Evolutionary conservation across 768 basidiomycete genomes (phyloP).

Genomic region (Trametes punicea): DNA sequence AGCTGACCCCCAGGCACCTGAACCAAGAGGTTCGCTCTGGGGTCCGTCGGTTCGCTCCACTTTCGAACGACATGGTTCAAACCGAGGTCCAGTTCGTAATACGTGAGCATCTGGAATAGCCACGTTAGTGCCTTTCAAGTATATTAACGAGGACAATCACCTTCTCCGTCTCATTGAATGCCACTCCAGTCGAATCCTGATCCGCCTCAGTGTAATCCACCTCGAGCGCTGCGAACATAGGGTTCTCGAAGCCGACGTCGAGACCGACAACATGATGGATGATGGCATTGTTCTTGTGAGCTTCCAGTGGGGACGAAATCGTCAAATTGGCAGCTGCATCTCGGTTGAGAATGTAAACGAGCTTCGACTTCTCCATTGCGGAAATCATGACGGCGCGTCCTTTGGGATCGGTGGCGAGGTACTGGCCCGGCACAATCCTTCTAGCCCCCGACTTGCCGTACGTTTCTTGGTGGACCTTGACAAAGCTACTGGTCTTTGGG

Average conservation of each 20-base stretch:
- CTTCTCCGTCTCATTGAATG: slow-evolving; percentile 89
- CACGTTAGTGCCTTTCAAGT: slow-evolving; percentile 57
- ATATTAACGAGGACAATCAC: too few species aligned
- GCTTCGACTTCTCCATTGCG: slow-evolving; percentile 91
- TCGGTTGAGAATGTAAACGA: slow-evolving; percentile 96
- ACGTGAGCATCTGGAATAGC: slow-evolving; percentile 30
- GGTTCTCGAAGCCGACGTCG: slow-evolving; percentile 98
- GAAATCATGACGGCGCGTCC: slow-evolving; percentile 94
- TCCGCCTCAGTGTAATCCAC: slow-evolving; percentile 96
- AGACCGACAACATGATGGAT: slow-evolving; percentile 94
- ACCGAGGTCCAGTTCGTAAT: slow-evolving; percentile 96
- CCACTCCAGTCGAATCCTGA: slow-evolving; percentile 92
- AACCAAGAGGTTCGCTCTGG: slow-evolving; percentile 89
- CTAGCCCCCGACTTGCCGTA: slow-evolving; percentile 95
- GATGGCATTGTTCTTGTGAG: slow-evolving; percentile 92
- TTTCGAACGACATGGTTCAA: slow-evolving; percentile 98
- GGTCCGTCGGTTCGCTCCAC: slow-evolving; percentile 97
- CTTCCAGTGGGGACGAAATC: slow-evolving; percentile 96
- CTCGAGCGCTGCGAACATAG: slow-evolving; percentile 93
- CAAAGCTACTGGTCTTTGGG: slow-evolving; percentile 82
- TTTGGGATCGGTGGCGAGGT: slow-evolving; percentile 93
- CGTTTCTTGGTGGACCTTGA: slow-evolving; percentile 95
- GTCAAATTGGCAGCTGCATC: slow-evolving; percentile 97
- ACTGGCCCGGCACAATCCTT: slow-evolving; percentile 96
- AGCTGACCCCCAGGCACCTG: slow-evolving; percentile 98